phyloP scores from a whole-genome alignment of 345 rosid genomes.

The Carallia pectinifolia region DNA sequence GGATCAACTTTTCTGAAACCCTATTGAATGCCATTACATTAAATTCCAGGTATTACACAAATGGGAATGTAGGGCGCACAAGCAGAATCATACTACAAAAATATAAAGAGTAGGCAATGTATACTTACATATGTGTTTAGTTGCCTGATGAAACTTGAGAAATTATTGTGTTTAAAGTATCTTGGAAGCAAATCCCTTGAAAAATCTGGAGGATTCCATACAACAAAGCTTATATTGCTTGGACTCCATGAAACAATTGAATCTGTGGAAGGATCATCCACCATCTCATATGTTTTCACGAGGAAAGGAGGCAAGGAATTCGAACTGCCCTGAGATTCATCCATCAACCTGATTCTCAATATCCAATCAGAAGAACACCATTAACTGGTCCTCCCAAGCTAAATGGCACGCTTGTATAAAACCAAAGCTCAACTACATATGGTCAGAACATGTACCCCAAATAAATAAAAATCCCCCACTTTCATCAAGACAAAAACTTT shows the following conservation, averaged over 20 bases:
- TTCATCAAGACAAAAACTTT: slow-evolving; percentile 4
- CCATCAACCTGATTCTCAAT: slow-evolving; percentile 40
- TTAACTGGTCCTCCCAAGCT: neutral
- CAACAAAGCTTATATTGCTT: slow-evolving; percentile 66
- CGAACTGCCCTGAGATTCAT: slow-evolving; percentile 65
- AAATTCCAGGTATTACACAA: slow-evolving; percentile 11
- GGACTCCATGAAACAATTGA: slow-evolving; percentile 77
- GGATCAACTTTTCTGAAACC: slow-evolving; percentile 86
- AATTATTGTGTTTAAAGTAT: slow-evolving; percentile 88
- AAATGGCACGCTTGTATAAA: neutral
- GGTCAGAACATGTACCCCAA: neutral
- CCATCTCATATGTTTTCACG: slow-evolving; percentile 84
- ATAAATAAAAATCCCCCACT: neutral
- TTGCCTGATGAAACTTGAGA: slow-evolving; percentile 96
- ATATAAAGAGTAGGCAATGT: neutral
- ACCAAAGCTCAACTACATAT: neutral
- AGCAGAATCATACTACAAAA: neutral
- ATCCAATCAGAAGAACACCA: slow-evolving; percentile 12
- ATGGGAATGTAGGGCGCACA: neutral
- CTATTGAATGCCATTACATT: slow-evolving; percentile 36
- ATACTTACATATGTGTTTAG: slow-evolving; percentile 84
- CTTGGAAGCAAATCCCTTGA: slow-evolving; percentile 71
- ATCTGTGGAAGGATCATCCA: slow-evolving; percentile 71
- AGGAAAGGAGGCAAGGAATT: slow-evolving; percentile 86
- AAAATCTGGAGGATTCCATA: slow-evolving; percentile 74